Evolutionary conservation across 768 basidiomycete genomes (phyloP).

Genomic region (Russula sp.): DNA sequence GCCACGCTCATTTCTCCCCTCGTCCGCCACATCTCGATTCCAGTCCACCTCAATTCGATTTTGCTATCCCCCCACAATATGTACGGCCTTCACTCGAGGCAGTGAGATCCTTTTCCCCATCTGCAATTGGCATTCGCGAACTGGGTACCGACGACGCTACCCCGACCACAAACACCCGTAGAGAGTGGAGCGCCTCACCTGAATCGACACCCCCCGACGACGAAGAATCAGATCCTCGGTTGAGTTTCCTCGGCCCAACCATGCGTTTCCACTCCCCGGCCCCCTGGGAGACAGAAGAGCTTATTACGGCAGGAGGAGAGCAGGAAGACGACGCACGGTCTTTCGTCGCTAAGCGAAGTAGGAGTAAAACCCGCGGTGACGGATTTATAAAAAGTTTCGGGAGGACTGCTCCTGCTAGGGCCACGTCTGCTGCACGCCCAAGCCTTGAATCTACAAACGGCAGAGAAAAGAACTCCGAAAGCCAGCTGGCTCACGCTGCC

Average conservation of each 20-base stretch:
- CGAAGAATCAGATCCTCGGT: constrained; percentile 43
- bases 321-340: constrained; percentile 35
- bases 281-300: constrained; percentile 69
- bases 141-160: constrained; percentile 37
- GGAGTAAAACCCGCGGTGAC: constrained; percentile 32
- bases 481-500: constrained; percentile 43
- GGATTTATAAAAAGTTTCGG: constrained; percentile 42
- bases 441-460: constrained; percentile 53
- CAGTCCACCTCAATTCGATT: constrained; percentile 30
- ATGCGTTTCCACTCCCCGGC: constrained; percentile 78
- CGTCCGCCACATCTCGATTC: constrained; percentile 32
- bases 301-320: constrained; percentile 44
- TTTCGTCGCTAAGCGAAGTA: constrained; percentile 28
- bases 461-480: constrained; percentile 52
- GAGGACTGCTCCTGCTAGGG: constrained; percentile 31
- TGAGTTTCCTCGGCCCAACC: constrained; percentile 76
- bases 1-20: constrained; percentile 53
- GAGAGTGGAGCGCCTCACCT: constrained; percentile 24
- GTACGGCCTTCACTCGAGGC: constrained; percentile 13
- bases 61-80: constrained; percentile 26
- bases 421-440: constrained; percentile 42
- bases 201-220: constrained; percentile 35
- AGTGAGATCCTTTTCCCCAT: constrained; percentile 24
- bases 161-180: constrained; percentile 16
- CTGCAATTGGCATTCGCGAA: constrained; percentile 42